Evolutionary conservation across 1,284 basidiomycete species (phyloP).

Genomic region (Porogramme epimiltina): DNA sequence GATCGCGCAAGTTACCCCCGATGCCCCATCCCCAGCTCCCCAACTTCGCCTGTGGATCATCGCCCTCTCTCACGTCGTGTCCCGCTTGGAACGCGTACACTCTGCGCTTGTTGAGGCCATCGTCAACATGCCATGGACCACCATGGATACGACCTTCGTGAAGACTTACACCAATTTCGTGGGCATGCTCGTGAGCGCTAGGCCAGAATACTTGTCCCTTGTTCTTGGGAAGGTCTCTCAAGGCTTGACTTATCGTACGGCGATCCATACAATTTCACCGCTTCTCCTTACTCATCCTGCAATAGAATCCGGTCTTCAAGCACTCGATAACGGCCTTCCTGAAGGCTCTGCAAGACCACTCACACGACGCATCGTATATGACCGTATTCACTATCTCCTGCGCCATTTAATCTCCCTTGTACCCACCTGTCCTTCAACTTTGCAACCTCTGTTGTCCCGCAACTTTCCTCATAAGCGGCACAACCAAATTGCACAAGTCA

Average conservation of each 20-base stretch:
- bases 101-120: conserved; percentile 87
- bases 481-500: conserved; percentile 77
- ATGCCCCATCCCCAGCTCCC: conserved; percentile 44
- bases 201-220: conserved; percentile 88
- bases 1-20: conserved; percentile 31
- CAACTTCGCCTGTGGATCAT: conserved; percentile 75
- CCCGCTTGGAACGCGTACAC: conserved; percentile 81
- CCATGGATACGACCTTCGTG: conserved; percentile 81
- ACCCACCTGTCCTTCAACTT: conserved; percentile 84
- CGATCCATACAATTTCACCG: not conserved
- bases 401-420: conserved; percentile 86
- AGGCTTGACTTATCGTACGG: conserved; percentile 88
- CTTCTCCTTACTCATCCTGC: conserved; percentile 11
- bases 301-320: conserved; percentile 70
- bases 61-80: conserved; percentile 79
- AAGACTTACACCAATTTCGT: conserved; percentile 87
- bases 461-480: conserved; percentile 96
- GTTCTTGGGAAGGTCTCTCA: conserved; percentile 83
- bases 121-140: conserved; percentile 89
- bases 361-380: conserved; percentile 84
- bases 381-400: conserved; percentile 85
- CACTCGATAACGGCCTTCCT: conserved; percentile 54
- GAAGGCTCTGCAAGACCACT: conserved; percentile 70
- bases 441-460: conserved; percentile 83
- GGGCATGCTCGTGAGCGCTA: conserved; percentile 91